phyloP scores from a whole-genome alignment of 208 protist species.

The Balamuthia mandrillaris region DNA sequence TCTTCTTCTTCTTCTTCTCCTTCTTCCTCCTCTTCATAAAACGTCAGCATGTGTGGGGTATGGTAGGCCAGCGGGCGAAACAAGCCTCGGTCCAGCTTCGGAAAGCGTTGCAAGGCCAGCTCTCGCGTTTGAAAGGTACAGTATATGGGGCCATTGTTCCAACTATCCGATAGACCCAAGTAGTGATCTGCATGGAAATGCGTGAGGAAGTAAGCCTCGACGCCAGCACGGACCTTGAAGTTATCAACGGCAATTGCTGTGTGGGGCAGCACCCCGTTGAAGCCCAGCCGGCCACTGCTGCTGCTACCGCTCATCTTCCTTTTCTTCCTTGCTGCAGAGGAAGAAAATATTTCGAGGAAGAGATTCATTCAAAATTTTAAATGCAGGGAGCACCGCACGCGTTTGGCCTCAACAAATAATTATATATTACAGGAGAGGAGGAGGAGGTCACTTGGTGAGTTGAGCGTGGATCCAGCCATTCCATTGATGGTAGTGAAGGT shows the following conservation, averaged over 20 bases:
- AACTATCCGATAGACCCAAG: neutral
- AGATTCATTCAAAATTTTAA: too few relatives aligned
- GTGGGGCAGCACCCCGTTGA: neutral
- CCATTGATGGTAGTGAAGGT: neutral
- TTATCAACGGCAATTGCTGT: neutral
- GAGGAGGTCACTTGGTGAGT: neutral
- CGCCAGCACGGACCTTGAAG: neutral
- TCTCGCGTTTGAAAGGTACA: neutral
- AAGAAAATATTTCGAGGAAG: too few relatives aligned
- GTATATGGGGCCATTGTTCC: neutral
- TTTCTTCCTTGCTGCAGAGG: too few relatives aligned
- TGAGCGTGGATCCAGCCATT: neutral
- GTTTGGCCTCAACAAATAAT: too few relatives aligned
- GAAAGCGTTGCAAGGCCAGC: neutral
- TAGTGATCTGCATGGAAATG: constrained; percentile 4
- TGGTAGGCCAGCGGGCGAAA: neutral
- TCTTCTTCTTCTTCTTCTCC: neutral
- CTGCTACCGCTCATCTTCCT: too few relatives aligned
- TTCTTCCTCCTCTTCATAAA: neutral
- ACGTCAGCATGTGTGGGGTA: neutral
- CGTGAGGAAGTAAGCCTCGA: neutral
- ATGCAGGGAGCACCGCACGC: too few relatives aligned
- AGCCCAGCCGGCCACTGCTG: too few relatives aligned
- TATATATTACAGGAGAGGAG: too few relatives aligned
- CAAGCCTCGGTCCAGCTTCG: neutral